A percentile compares a stretch with the other conserved stretches of the same genome.
These are phyloP conservation scores for Schwanniomyces occidentalis DNA, from an alignment of 805 yeast genomes.

Conservation along the genomic window DNA sequence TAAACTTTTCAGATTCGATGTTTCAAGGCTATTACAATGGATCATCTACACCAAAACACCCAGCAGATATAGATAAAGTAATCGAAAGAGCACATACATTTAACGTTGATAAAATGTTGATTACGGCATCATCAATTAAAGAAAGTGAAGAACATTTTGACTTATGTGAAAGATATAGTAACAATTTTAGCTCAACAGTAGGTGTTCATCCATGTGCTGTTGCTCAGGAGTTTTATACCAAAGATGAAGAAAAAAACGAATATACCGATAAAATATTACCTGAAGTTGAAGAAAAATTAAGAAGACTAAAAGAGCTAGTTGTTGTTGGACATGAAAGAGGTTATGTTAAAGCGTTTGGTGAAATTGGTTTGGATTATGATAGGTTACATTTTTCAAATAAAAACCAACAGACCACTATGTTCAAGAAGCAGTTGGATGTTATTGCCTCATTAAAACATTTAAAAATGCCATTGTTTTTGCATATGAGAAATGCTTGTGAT, in stretches of 20 bases:
- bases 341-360: constrained; percentile 83
- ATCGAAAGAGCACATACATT: constrained; percentile 63
- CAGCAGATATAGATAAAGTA: constrained; percentile 63
- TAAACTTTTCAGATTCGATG: constrained; percentile 88
- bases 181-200: constrained; percentile 59
- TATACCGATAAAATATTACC: constrained; percentile 37
- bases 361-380: constrained; percentile 94
- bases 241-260: constrained; percentile 14
- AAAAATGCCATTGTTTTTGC: constrained; percentile 79
- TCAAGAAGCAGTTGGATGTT: constrained; percentile 71
- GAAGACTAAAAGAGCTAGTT: constrained; percentile 50
- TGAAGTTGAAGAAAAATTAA: constrained; percentile 44
- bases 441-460: constrained; percentile 42
- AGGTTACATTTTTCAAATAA: constrained; percentile 73
- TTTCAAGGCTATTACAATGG: constrained; percentile 80
- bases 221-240: constrained; percentile 37
- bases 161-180: constrained; percentile 45
- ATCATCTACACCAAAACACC: constrained; percentile 54
- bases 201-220: constrained; percentile 97
- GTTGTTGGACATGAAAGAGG: constrained; percentile 48
- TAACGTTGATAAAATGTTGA: constrained; percentile 67
- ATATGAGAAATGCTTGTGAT: constrained; percentile 81
- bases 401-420: constrained; percentile 66
- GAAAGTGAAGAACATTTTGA: constrained; percentile 67
- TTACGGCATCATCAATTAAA: constrained; percentile 77